Evolutionary conservation across 768 basidiomycete species (phyloP).

Genomic region (Lentinula sp.): DNA sequence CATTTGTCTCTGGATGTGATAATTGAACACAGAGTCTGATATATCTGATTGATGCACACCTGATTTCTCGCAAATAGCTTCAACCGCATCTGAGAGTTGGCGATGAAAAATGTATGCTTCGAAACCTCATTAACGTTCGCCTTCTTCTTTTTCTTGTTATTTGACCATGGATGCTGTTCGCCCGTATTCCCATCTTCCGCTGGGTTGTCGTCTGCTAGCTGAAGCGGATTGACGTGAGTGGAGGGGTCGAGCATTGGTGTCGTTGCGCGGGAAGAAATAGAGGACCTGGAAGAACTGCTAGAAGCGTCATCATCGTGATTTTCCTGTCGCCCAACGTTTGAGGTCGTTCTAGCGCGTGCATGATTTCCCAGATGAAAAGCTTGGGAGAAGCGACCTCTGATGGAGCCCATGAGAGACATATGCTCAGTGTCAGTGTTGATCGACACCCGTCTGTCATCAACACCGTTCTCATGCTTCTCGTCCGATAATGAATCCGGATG

Average conservation of each 20-base stretch:
- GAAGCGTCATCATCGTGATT: conserved; percentile 17
- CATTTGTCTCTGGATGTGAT: conserved; percentile 73
- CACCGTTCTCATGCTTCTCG: conserved; percentile 13
- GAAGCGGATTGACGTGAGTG: conserved; percentile 60
- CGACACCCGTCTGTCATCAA: conserved; percentile 4
- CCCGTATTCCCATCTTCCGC: conserved; percentile 16
- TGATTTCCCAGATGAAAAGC: conserved; percentile 26
- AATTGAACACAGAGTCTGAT: neutral
- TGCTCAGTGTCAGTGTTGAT: conserved; percentile 22
- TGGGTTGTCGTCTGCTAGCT: conserved; percentile 3
- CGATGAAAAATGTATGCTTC: conserved; percentile 91
- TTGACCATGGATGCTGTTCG: conserved; percentile 19
- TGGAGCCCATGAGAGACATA: conserved; percentile 39
- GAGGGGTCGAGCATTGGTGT: conserved; percentile 76
- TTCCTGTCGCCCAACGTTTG: conserved; percentile 10
- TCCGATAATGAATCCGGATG: conserved; percentile 26
- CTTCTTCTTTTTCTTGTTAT: conserved; percentile 39
- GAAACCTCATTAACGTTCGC: conserved; percentile 59
- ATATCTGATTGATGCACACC: conserved; percentile 30
- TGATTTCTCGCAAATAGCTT: conserved; percentile 87
- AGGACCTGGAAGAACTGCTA: conserved; percentile 27
- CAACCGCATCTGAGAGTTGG: conserved; percentile 84
- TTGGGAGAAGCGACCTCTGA: conserved; percentile 40
- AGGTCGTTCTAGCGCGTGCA: conserved; percentile 14
- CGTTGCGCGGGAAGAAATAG: conserved; percentile 31